Conservation (phyloP, 768 basidiomycete species). For the Termitomyces sp. region DNA sequence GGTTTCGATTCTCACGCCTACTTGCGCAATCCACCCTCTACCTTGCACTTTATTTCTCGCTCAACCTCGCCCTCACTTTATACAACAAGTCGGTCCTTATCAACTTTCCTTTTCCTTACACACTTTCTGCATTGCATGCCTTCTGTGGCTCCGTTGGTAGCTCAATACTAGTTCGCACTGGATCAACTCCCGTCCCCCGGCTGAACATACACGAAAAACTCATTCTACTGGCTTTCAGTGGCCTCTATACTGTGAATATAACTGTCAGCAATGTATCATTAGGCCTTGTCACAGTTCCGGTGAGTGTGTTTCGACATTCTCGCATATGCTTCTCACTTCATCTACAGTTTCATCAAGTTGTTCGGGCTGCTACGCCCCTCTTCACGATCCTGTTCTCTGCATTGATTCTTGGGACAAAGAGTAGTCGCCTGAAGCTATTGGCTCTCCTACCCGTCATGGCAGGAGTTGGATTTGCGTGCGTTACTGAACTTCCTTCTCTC, state of each 20-base stretch:
- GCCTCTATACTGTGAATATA: slow-evolving; percentile 92
- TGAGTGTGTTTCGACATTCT: slow-evolving; percentile 35
- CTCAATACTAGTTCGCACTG: slow-evolving; percentile 50
- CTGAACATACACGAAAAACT: slow-evolving; percentile 54
- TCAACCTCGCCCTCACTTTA: slow-evolving; percentile 90
- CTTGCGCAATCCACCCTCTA: slow-evolving; percentile 16
- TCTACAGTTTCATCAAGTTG: slow-evolving; percentile 90
- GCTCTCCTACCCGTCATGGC: slow-evolving; percentile 82
- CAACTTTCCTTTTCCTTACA: slow-evolving; percentile 94
- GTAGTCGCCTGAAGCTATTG: slow-evolving; percentile 60
- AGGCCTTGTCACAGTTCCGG: slow-evolving; percentile 85
- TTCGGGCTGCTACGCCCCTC: slow-evolving; percentile 88
- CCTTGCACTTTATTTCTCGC: slow-evolving; percentile 77
- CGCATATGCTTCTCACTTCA: not conserved
- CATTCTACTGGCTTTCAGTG: slow-evolving; percentile 77
- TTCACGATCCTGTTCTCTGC: slow-evolving; percentile 84
- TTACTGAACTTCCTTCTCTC: slow-evolving; percentile 9
- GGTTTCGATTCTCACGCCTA: slow-evolving; percentile 9
- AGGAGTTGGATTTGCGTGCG: slow-evolving; percentile 90
- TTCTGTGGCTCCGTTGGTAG: slow-evolving; percentile 84
- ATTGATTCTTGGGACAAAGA: slow-evolving; percentile 59
- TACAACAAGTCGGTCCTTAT: slow-evolving; percentile 95
- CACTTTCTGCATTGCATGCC: slow-evolving; percentile 89
- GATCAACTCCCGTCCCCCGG: slow-evolving; percentile 15
- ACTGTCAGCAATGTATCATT: slow-evolving; percentile 91